Conservation (phyloP, 2,329 filamentous ascomycete genomes). For the Trichoderma sp. region DNA sequence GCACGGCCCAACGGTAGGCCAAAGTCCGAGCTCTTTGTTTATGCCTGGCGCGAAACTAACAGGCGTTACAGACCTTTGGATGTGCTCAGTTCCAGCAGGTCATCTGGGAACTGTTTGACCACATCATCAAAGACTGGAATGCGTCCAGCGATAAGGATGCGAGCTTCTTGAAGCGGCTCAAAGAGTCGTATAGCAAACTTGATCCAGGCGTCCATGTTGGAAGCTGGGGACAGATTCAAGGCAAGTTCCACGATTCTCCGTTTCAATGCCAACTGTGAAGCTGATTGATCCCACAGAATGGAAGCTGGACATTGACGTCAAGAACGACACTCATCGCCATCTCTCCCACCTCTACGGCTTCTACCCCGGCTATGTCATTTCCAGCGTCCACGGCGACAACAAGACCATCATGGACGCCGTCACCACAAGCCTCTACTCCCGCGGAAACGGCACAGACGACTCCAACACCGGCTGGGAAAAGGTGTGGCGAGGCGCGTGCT, state of each 20-base stretch:
- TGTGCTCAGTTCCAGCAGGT: slow-evolving; percentile 58
- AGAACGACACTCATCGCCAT: slow-evolving; percentile 38
- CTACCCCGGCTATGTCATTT: slow-evolving; percentile 55
- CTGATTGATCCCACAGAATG: slow-evolving; percentile 1
- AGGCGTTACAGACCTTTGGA: slow-evolving; percentile 45
- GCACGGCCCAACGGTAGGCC: slow-evolving; percentile 47
- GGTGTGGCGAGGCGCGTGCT: slow-evolving; percentile 59
- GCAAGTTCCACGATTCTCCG: slow-evolving; percentile 31
- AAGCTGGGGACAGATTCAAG: slow-evolving; percentile 25
- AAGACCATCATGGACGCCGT: slow-evolving; percentile 50
- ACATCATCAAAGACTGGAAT: slow-evolving; percentile 36
- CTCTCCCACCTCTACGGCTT: slow-evolving; percentile 59
- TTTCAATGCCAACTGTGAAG: neutral
- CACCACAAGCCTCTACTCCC: slow-evolving; percentile 47
- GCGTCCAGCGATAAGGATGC: slow-evolving; percentile 33
- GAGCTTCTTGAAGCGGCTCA: slow-evolving; percentile 40
- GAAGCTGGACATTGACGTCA: slow-evolving; percentile 20
- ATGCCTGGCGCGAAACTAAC: neutral
- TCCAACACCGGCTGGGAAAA: slow-evolving; percentile 60
- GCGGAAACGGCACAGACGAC: slow-evolving; percentile 50
- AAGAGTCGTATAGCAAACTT: slow-evolving; percentile 1
- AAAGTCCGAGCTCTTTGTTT: neutral
- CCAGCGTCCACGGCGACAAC: slow-evolving; percentile 40
- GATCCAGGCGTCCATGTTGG: slow-evolving; percentile 21
- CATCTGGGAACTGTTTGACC: slow-evolving; percentile 47